These are phyloP conservation scores for Chernovozyma aurita DNA, from an alignment of 1,139 yeast genomes.

Conservation along the genomic window DNA sequence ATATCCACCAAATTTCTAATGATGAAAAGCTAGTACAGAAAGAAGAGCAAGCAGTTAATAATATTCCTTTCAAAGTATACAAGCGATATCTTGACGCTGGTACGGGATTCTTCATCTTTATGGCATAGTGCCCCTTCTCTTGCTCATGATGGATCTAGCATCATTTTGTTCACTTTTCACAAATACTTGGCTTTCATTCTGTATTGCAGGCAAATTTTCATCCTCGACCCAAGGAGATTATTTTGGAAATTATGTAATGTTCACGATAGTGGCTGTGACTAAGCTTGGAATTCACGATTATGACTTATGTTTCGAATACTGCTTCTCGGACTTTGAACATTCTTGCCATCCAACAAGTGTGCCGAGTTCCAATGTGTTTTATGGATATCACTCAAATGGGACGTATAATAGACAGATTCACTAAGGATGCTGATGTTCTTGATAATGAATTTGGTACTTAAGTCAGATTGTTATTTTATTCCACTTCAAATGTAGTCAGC, in stretches of 20 bases:
- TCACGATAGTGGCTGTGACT: slow-evolving; percentile 18
- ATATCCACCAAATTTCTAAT: slow-evolving; percentile 2
- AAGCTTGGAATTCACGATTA: slow-evolving; percentile 20
- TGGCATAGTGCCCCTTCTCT: slow-evolving; percentile 15
- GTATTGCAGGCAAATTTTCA: slow-evolving; percentile 11
- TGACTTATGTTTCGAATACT: slow-evolving; percentile 20
- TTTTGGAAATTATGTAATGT: slow-evolving; percentile 13
- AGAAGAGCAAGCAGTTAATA: slow-evolving; percentile 22
- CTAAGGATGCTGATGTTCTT: slow-evolving; percentile 79
- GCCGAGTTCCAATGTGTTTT: slow-evolving; percentile 54
- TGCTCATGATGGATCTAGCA: slow-evolving; percentile 15
- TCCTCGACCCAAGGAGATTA: slow-evolving; percentile 6
- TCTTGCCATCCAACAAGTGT: slow-evolving; percentile 34
- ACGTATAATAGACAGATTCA: slow-evolving; percentile 54
- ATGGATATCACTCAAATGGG: slow-evolving; percentile 63
- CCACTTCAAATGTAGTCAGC: slow-evolving; percentile 54
- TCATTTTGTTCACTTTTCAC: slow-evolving; percentile 11
- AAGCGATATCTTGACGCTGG: slow-evolving; percentile 52
- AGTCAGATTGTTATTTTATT: slow-evolving; percentile 45
- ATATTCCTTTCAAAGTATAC: slow-evolving; percentile 36
- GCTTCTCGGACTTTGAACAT: slow-evolving; percentile 22
- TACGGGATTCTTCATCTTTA: slow-evolving; percentile 41
- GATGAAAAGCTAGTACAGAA: slow-evolving; percentile 30
- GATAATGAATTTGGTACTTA: slow-evolving; percentile 72
- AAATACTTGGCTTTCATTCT: slow-evolving; percentile 14